A percentile compares a stretch with the other conserved stretches of the same genome.
Evolutionary conservation across 257 asterid genomes (phyloP).

Genomic region (Thymus mandschuricus): DNA sequence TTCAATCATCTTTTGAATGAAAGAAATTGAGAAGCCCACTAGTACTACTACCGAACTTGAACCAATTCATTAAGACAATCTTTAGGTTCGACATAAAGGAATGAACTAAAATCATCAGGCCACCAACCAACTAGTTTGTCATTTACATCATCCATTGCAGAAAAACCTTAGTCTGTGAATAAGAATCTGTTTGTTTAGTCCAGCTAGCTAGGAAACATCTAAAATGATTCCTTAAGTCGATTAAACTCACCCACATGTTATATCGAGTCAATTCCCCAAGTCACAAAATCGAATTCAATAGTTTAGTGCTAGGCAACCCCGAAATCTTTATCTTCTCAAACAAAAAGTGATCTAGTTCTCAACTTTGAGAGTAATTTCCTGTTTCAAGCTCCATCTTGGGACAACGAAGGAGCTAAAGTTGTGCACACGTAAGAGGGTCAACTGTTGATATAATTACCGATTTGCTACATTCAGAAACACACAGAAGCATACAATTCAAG

Average conservation of each 20-base stretch:
- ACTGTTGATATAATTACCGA: background rate
- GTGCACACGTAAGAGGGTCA: slow-evolving; percentile 21
- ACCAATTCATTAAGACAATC: background rate
- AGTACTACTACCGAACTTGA: background rate
- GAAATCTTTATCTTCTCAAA: slow-evolving; percentile 5
- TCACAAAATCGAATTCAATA: slow-evolving; percentile 21
- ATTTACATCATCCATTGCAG: slow-evolving; percentile 1
- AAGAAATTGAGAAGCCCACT: slow-evolving; percentile 2
- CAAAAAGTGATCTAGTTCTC: slow-evolving; percentile 20
- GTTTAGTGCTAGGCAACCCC: slow-evolving; percentile 1
- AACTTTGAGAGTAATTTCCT: slow-evolving; percentile 24
- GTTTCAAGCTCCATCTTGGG: background rate
- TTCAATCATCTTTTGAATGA: slow-evolving; percentile 17
- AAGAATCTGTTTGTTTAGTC: background rate
- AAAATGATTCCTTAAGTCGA: slow-evolving; percentile 3
- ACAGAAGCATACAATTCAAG: slow-evolving; percentile 9
- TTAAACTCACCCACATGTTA: background rate
- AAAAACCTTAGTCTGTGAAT: background rate
- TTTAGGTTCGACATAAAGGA: background rate
- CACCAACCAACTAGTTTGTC: background rate
- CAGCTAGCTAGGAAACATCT: background rate
- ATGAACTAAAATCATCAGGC: background rate
- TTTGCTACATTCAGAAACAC: slow-evolving; percentile 13
- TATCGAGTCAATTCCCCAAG: slow-evolving; percentile 16
- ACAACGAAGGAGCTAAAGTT: slow-evolving; percentile 19